phyloP scores from a whole-genome alignment of 2,329 filamentous ascomycete species.

The Triangularia setosa region DNA sequence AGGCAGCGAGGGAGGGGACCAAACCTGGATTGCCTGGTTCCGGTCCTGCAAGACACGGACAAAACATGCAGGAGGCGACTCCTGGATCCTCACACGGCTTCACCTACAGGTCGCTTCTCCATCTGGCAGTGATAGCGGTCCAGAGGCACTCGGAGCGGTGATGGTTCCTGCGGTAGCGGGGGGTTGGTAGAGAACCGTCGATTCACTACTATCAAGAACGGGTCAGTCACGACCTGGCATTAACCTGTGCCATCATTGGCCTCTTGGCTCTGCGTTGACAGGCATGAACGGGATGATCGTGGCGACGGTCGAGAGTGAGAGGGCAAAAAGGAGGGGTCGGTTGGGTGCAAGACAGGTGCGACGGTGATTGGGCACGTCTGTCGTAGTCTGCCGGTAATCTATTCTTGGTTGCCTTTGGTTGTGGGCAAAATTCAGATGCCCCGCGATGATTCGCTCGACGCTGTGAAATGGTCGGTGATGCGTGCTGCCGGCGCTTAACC shows the following conservation, averaged over 20 bases:
- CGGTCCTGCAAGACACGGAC: slow-evolving; percentile 16
- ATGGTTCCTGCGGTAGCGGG: slow-evolving; percentile 7
- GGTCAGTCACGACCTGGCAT: background rate
- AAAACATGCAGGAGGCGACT: slow-evolving; percentile 9
- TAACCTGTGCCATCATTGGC: background rate
- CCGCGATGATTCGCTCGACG: slow-evolving; percentile 22
- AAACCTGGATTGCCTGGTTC: slow-evolving; percentile 6
- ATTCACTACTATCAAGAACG: slow-evolving; percentile 2
- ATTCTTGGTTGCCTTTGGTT: slow-evolving; percentile 24
- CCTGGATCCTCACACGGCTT: slow-evolving; percentile 3
- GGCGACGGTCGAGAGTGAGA: background rate
- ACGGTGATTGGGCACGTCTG: slow-evolving; percentile 17
- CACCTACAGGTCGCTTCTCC: background rate
- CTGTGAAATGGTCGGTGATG: slow-evolving; percentile 22
- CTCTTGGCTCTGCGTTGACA: slow-evolving; percentile 6
- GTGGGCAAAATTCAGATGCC: slow-evolving; percentile 18
- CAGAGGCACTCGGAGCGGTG: background rate
- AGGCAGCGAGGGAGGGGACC: background rate
- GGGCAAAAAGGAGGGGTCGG: slow-evolving; percentile 5
- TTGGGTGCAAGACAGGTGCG: background rate
- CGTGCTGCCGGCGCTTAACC: slow-evolving; percentile 28
- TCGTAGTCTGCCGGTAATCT: slow-evolving; percentile 25
- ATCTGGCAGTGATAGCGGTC: background rate
- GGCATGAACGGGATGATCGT: slow-evolving; percentile 7
- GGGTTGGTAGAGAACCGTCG: background rate